Conservation (phyloP, 495 filamentous ascomycete species). For the Hypoxylon intermedium region DNA sequence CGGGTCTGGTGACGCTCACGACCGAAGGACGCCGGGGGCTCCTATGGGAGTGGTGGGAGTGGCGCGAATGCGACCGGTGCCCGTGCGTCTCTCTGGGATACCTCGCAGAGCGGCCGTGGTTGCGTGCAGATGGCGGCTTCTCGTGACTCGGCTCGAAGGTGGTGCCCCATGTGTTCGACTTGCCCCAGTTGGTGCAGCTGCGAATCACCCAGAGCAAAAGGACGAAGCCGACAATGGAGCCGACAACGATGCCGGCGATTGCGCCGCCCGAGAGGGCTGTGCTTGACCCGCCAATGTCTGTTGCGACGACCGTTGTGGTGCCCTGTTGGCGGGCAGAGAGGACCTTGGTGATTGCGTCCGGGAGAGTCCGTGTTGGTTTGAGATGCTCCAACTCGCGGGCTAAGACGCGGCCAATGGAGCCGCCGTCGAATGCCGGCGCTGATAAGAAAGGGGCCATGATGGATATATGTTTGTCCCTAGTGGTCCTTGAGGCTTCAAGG, state of each 20-base stretch:
- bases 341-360: slow-evolving; percentile 28
- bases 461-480: background rate
- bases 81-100: slow-evolving; percentile 32
- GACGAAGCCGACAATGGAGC: slow-evolving; percentile 62
- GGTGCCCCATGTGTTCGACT: slow-evolving; percentile 35
- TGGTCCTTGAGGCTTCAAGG: background rate
- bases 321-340: slow-evolving; percentile 28
- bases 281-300: slow-evolving; percentile 37
- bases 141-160: slow-evolving; percentile 38
- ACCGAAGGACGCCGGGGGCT: slow-evolving; percentile 33
- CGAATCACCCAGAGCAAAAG: slow-evolving; percentile 61
- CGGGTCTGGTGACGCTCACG: slow-evolving; percentile 37
- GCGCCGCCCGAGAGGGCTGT: slow-evolving; percentile 59
- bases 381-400: slow-evolving; percentile 18
- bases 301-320: slow-evolving; percentile 35
- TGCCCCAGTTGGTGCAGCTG: slow-evolving; percentile 49
- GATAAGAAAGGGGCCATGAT: slow-evolving; percentile 35
- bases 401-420: slow-evolving; percentile 12
- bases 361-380: slow-evolving; percentile 33
- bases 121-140: slow-evolving; percentile 31
- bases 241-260: slow-evolving; percentile 68
- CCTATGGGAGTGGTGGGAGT: slow-evolving; percentile 35
- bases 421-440: slow-evolving; percentile 2
- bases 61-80: slow-evolving; percentile 36
- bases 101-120: slow-evolving; percentile 16